A percentile compares a stretch with the other conserved stretches of the same genome.
Conservation (phyloP, 108 stramenopile species). For the Nitzschia inconspicua region DNA sequence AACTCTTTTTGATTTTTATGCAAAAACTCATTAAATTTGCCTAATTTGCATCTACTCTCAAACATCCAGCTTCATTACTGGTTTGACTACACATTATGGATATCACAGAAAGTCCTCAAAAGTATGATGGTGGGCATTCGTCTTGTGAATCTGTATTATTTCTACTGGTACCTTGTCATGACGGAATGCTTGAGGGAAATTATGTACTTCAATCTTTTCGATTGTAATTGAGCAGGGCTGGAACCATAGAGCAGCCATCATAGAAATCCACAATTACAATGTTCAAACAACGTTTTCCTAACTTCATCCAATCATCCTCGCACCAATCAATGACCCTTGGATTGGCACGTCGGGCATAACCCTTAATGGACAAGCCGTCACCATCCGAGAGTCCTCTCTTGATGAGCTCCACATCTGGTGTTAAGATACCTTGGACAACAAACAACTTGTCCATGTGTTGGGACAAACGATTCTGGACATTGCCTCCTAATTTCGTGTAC, state of each 20-base stretch:
- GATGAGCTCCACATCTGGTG: constrained; percentile 32
- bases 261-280: constrained; percentile 36
- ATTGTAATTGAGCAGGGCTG: constrained; percentile 27
- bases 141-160: too few relatives aligned
- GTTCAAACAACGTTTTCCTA: constrained; percentile 9
- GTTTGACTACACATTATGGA: too few relatives aligned
- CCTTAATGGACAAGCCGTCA: constrained; percentile 14
- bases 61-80: too few relatives aligned
- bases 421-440: constrained; percentile 32
- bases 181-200: too few relatives aligned
- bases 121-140: too few relatives aligned
- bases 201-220: background rate
- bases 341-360: constrained; percentile 4
- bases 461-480: constrained; percentile 1
- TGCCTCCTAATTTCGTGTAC: constrained; percentile 16
- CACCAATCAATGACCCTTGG: constrained; percentile 26
- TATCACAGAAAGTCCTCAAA: too few relatives aligned
- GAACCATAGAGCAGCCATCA: constrained; percentile 20
- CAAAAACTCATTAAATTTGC: too few relatives aligned
- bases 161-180: too few relatives aligned
- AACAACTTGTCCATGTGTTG: constrained; percentile 21
- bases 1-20: too few relatives aligned
- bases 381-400: constrained; percentile 22
- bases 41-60: too few relatives aligned
- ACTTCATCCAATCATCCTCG: constrained; percentile 28